A percentile compares a stretch with the other conserved stretches of the same genome.
Evolutionary conservation across 768 basidiomycete species (phyloP).

Genomic region (Psilocybe azurescens): DNA sequence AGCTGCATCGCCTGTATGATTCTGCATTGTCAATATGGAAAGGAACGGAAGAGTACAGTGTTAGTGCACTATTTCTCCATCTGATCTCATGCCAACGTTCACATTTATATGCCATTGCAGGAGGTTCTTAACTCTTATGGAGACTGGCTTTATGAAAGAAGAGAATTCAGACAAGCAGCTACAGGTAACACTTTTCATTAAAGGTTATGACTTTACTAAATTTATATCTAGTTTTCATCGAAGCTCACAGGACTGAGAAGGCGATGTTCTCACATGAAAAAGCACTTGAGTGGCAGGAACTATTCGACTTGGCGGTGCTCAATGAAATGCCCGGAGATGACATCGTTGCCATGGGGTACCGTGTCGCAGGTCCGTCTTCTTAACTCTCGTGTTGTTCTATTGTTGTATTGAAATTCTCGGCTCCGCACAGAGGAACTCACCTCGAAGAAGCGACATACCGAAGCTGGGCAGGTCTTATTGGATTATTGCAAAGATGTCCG

Average conservation of each 20-base stretch:
- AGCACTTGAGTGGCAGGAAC: constrained; percentile 87
- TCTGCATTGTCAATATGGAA: constrained; percentile 79
- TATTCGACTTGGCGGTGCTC: constrained; percentile 79
- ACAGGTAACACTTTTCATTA: constrained; percentile 50
- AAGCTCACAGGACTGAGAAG: constrained; percentile 66
- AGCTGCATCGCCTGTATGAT: constrained; percentile 76
- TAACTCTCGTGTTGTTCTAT: background rate
- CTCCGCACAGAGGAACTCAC: constrained; percentile 70
- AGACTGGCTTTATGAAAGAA: constrained; percentile 84
- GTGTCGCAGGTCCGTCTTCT: constrained; percentile 71
- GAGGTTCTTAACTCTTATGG: constrained; percentile 77
- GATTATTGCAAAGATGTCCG: constrained; percentile 85
- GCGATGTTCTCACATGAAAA: constrained; percentile 91
- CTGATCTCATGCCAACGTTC: background rate
- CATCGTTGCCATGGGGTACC: constrained; percentile 68
- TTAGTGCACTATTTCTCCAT: constrained; percentile 33
- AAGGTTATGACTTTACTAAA: background rate
- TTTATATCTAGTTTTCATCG: constrained; percentile 64
- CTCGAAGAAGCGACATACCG: constrained; percentile 78
- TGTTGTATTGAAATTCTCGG: background rate
- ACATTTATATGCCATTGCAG: constrained; percentile 39
- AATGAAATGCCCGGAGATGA: constrained; percentile 58
- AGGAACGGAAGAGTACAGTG: constrained; percentile 65
- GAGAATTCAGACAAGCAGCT: constrained; percentile 86
- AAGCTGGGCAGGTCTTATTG: constrained; percentile 82